Percentiles rank a stretch among this genome's conserved stretches.
Evolutionary conservation across 306 rosid genomes (phyloP).

Genomic region (Mimosa bimucronata): DNA sequence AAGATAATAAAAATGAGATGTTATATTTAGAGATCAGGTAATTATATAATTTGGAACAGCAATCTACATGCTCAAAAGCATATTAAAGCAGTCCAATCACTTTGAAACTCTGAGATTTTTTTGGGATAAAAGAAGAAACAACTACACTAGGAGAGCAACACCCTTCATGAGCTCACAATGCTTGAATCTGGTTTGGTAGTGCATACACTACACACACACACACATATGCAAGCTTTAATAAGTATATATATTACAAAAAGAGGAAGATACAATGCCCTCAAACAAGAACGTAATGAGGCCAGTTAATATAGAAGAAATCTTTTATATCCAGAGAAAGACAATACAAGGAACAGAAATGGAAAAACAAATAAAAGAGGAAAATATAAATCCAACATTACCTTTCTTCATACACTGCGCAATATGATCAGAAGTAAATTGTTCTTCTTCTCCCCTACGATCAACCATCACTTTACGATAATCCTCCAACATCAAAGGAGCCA

Average conservation of each 20-base stretch:
- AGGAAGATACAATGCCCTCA: neutral
- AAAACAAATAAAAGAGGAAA: neutral
- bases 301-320: neutral
- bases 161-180: neutral
- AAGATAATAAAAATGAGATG: constrained; percentile 26
- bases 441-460: constrained; percentile 92
- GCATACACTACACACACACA: neutral
- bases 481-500: constrained; percentile 90
- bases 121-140: neutral
- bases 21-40: neutral
- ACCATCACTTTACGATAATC: constrained; percentile 89
- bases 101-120: neutral
- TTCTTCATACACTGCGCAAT: constrained; percentile 80
- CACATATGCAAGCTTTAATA: neutral
- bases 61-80: neutral
- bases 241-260: neutral
- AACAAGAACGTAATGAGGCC: neutral
- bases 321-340: neutral
- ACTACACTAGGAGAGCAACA: neutral
- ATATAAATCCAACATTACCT: constrained; percentile 51
- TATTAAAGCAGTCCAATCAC: neutral
- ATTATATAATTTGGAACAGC: constrained; percentile 19
- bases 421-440: constrained; percentile 71
- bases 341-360: neutral
- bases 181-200: neutral